Percentiles rank a stretch among this genome's conserved stretches.
These are phyloP conservation scores for Magnolia changhungtana DNA, from an alignment of 164 flowering plant genomes.

Conservation along the genomic window DNA sequence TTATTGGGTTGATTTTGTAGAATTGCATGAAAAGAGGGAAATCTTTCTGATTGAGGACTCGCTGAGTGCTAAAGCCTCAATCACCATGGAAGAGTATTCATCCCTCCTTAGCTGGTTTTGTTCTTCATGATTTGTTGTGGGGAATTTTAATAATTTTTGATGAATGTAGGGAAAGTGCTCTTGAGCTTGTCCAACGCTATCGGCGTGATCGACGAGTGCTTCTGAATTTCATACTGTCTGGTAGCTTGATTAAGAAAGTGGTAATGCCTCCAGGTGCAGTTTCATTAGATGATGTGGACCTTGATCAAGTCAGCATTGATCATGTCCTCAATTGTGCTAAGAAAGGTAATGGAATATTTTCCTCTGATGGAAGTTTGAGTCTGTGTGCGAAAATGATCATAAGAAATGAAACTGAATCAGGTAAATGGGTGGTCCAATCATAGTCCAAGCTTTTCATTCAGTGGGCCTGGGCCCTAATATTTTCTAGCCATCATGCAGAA, in stretches of 20 bases:
- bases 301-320: constrained; percentile 97
- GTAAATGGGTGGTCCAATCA: no score
- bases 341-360: constrained; percentile 46
- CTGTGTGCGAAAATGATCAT: background rate
- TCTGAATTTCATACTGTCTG: constrained; percentile 77
- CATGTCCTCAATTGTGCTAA: constrained; percentile 74
- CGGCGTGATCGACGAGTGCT: constrained; percentile 84
- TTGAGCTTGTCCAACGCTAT: constrained; percentile 75
- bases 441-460: background rate
- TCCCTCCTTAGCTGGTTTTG: background rate
- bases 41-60: background rate
- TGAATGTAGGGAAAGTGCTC: constrained; percentile 54
- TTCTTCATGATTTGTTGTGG: background rate
- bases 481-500: background rate
- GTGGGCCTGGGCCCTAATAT: background rate
- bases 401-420: background rate
- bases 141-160: constrained; percentile 2
- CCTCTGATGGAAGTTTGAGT: background rate
- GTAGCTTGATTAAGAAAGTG: constrained; percentile 85
- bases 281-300: constrained; percentile 92
- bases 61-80: background rate
- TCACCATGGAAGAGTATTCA: constrained; percentile 13
- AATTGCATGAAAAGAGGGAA: background rate
- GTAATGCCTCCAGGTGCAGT: constrained; percentile 98
- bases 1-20: background rate